These are phyloP conservation scores for Solanum hybrid DNA, from an alignment of 305 asterid genomes.

Conservation along the genomic window DNA sequence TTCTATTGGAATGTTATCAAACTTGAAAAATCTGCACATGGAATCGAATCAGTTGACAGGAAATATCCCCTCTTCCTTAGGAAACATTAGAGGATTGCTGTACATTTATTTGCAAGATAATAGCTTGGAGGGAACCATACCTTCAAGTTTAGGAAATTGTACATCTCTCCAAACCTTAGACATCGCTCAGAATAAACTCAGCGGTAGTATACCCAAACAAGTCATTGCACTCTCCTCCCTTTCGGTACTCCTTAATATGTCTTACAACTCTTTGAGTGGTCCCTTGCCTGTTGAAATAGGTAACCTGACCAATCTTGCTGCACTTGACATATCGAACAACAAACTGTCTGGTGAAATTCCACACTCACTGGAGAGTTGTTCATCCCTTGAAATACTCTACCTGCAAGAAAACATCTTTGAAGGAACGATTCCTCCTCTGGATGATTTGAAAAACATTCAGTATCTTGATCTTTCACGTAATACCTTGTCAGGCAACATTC, in stretches of 20 bases:
- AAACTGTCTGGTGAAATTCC: constrained; percentile 27
- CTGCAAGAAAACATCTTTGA: constrained; percentile 16
- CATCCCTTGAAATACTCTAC: constrained; percentile 12
- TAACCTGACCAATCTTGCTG: constrained; percentile 19
- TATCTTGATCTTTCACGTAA: constrained; percentile 21
- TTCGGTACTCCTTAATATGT: constrained; percentile 9
- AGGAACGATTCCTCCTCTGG: constrained; percentile 16
- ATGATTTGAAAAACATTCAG: constrained; percentile 1
- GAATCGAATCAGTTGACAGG: constrained; percentile 16
- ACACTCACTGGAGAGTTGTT: constrained; percentile 17
- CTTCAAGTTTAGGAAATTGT: constrained; percentile 19
- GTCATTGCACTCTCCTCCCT: constrained; percentile 14
- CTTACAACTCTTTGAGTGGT: constrained; percentile 22
- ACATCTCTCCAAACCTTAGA: constrained; percentile 12
- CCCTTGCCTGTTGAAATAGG: constrained; percentile 24
- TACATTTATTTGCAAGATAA: constrained; percentile 7
- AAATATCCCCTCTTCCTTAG: constrained; percentile 14
- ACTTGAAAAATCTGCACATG: constrained; percentile 6
- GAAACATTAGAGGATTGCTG: constrained; percentile 15
- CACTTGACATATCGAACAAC: constrained; percentile 25
- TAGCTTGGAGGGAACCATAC: constrained; percentile 22
- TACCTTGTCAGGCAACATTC: constrained; percentile 20
- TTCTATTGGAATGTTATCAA: constrained; percentile 17
- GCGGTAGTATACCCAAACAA: constrained; percentile 14
- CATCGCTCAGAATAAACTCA: constrained; percentile 14